phyloP scores from a whole-genome alignment of 139 green algal species.

The Trebouxia sp. region DNA sequence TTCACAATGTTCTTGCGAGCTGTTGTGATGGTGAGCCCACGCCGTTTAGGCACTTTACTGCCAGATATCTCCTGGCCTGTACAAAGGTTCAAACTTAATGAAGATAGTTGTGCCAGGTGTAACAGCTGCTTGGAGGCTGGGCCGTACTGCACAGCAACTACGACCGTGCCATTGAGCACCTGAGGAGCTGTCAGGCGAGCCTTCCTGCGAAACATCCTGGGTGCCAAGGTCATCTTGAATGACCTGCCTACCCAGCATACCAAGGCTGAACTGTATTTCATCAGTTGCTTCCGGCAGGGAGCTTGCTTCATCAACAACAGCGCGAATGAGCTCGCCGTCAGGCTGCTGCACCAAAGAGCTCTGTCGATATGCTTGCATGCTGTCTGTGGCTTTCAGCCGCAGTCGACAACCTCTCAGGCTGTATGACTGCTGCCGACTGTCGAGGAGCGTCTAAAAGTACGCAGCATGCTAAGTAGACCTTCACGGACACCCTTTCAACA shows the following conservation, averaged over 20 bases:
- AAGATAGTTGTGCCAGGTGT: no score
- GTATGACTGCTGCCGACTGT: no score
- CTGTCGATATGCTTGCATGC: neutral
- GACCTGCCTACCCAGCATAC: no score
- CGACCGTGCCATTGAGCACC: no score
- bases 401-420: neutral
- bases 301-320: neutral
- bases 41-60: neutral
- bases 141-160: no score
- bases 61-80: neutral
- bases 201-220: neutral
- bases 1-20: neutral
- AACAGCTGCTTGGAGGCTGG: no score
- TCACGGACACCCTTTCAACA: no score
- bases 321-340: constrained; percentile 7
- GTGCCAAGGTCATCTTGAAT: no score
- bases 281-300: neutral
- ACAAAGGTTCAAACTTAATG: no score
- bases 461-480: no score
- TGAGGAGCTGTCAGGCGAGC: no score
- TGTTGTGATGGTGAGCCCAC: neutral
- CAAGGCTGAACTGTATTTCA: neutral
- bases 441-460: no score
- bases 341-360: constrained; percentile 9
- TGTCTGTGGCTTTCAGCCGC: neutral